Evolutionary conservation across 257 asterid species (phyloP).

Genomic region (Scutellaria baicalensis): DNA sequence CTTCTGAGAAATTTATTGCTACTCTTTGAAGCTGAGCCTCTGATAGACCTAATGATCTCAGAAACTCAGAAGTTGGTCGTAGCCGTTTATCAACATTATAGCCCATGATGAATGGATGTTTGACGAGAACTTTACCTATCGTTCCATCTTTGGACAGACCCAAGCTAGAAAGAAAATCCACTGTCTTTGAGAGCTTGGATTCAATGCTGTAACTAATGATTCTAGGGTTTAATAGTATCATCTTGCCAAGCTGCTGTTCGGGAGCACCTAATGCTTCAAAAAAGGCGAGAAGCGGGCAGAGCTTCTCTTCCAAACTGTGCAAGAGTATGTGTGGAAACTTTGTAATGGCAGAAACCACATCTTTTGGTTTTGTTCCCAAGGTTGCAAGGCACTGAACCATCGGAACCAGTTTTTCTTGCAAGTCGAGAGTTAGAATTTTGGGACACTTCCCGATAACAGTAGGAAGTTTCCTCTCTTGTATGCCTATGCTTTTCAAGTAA

Average conservation of each 20-base stretch:
- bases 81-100: slow-evolving; percentile 76
- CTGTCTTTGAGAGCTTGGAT: slow-evolving; percentile 63
- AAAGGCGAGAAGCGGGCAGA: slow-evolving; percentile 92
- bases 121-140: slow-evolving; percentile 76
- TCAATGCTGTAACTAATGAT: slow-evolving; percentile 90
- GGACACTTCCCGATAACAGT: slow-evolving; percentile 71
- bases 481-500: slow-evolving; percentile 83
- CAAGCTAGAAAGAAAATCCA: slow-evolving; percentile 64
- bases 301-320: slow-evolving; percentile 88
- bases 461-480: slow-evolving; percentile 86
- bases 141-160: slow-evolving; percentile 62
- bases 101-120: slow-evolving; percentile 78
- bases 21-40: slow-evolving; percentile 61
- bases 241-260: slow-evolving; percentile 79
- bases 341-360: slow-evolving; percentile 74
- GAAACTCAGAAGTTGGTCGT: slow-evolving; percentile 66
- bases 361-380: slow-evolving; percentile 70
- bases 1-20: slow-evolving; percentile 65
- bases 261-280: slow-evolving; percentile 84
- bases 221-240: slow-evolving; percentile 81
- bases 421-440: slow-evolving; percentile 69
- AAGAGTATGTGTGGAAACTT: slow-evolving; percentile 80
- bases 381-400: slow-evolving; percentile 76
- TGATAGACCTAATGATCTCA: slow-evolving; percentile 64
- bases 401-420: slow-evolving; percentile 75